Conservation (phyloP, 345 rosid genomes). For the Passiflora organensis region DNA sequence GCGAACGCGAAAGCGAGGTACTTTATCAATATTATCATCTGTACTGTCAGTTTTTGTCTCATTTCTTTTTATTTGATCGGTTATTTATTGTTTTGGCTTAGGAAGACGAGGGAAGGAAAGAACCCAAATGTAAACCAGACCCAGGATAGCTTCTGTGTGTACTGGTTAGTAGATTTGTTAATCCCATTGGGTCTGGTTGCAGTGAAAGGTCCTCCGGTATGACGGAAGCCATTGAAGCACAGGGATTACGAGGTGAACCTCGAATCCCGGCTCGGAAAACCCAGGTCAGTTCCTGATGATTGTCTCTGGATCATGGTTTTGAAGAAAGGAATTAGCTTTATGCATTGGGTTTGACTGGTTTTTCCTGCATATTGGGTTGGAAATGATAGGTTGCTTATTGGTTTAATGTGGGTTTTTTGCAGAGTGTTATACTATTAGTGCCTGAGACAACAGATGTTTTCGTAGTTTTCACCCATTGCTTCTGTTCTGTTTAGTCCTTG, state of each 20-base stretch:
- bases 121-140: constrained; percentile 57
- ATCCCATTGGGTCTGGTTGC: constrained; percentile 9
- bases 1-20: constrained; percentile 88
- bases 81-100: constrained; percentile 16
- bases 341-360: no score
- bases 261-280: constrained; percentile 96
- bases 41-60: neutral
- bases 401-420: constrained; percentile 21
- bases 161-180: neutral
- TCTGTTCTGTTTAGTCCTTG: neutral
- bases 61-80: neutral
- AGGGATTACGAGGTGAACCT: constrained; percentile 95
- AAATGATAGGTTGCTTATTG: neutral
- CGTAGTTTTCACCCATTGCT: neutral
- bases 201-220: constrained; percentile 90
- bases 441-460: constrained; percentile 89
- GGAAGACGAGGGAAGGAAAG: constrained; percentile 62
- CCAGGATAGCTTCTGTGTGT: neutral
- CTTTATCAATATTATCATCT: no score
- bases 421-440: constrained; percentile 97
- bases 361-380: no score
- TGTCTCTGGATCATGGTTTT: neutral
- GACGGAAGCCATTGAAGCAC: constrained; percentile 93
- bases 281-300: constrained; percentile 47
- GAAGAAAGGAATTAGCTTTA: no score